These are phyloP conservation scores for Stephania japonica DNA, from an alignment of 164 flowering plant genomes.

Conservation along the genomic window DNA sequence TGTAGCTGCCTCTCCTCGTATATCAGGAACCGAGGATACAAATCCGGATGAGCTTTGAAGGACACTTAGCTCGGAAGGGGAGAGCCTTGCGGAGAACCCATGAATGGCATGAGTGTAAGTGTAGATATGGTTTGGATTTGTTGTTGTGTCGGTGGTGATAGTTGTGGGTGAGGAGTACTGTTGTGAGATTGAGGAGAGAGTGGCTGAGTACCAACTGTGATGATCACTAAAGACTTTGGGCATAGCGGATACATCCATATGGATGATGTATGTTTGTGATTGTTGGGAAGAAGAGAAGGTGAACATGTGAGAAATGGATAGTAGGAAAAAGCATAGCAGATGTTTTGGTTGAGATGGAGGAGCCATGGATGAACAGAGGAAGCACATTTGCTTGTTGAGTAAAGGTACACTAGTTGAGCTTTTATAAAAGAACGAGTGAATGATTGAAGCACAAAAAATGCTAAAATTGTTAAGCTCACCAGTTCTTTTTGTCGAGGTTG, in stretches of 20 bases:
- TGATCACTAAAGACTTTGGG: slow-evolving; percentile 1
- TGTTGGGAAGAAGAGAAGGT: background rate
- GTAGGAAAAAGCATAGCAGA: background rate
- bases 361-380: background rate
- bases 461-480: too few relatives aligned
- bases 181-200: slow-evolving; percentile 1
- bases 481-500: too few relatives aligned
- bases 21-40: slow-evolving; percentile 5
- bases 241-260: background rate
- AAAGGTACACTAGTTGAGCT: background rate
- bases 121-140: slow-evolving; percentile 1
- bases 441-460: too few relatives aligned
- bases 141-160: background rate
- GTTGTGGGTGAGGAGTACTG: background rate
- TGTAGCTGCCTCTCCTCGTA: background rate
- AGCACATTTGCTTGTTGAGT: background rate
- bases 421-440: too few relatives aligned
- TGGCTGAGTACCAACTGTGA: slow-evolving; percentile 7
- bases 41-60: slow-evolving; percentile 7
- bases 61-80: slow-evolving; percentile 6
- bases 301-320: too few relatives aligned
- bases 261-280: background rate
- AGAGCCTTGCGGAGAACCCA: slow-evolving; percentile 10
- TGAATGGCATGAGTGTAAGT: slow-evolving; percentile 9
- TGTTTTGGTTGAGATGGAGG: background rate